Evolutionary conservation across 345 rosid genomes (phyloP), one percentile per base, ranked within the genome.

Genomic region (Bruguiera sexangula): DNA sequence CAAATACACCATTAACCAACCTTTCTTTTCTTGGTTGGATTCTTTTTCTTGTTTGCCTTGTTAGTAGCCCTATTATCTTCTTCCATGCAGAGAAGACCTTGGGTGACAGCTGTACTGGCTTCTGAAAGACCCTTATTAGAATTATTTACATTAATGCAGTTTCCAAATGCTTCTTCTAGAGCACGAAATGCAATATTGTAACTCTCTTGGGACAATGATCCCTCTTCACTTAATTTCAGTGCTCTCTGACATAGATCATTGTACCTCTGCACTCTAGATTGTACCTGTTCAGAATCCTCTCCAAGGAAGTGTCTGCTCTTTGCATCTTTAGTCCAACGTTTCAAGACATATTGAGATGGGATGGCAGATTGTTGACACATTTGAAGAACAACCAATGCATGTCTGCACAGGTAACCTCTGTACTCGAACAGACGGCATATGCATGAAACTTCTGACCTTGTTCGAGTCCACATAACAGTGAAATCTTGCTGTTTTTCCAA

Each of bases 251-350:
- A 84, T 67, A 88, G 66, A 67, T 80, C 82, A 53, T 84, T 84
- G 69, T 86, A 88, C 60, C 90, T 80, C 56, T 82, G 88, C 48
- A 78, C 73, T 74, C 88, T 82, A 22, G 83, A 81, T 55, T 82
- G 88, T 61, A 84, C 73, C 75, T 77, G 85, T 48, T 73, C 87
- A 75, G 87, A 80, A 63, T 81, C 90, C 61, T 77, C 85, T 50
- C 72, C 82, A 22, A 80, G 2, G 59, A 81, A 63, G 46, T 80
- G 81, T 69, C 79, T 76, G 80, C 70, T 76, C 73, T 83, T 88
- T 46, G 85, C 93, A 61, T 82, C 90, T 78, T 86, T 88, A n/a
- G 90, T 88, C 93, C 93, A 88, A 50, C 93, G 76, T 66, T 86
- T 88, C 78, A 86, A 71, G 73, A 88, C 77, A 71, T 84, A 88